Evolutionary conservation across 2,329 filamentous ascomycete genomes (phyloP), one percentile per base, ranked within the genome.

Genomic region (Chalaropsis ovoidea): DNA sequence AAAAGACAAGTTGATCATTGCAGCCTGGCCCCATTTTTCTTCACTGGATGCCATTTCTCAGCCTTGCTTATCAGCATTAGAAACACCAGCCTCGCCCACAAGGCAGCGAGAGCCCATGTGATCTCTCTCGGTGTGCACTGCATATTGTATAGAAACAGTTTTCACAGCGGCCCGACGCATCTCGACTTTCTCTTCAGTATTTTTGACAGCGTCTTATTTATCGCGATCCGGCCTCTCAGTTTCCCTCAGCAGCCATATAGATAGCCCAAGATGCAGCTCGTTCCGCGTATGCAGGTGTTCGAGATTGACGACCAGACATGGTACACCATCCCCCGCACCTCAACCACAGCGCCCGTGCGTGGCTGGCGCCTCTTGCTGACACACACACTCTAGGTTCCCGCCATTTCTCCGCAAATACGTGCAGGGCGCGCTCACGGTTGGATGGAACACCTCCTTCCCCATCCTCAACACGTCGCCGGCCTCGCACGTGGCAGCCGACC

Each of bases 261-360:
- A 22, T 24, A 22, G 42, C 13, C 67, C 61, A 81, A 81, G 77
- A 75, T 79, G 52, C 78, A 81, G 61, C 75, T 80, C 47, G 73
- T 83, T 65, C 83, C 81, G 7, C 80, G 83, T 8, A 76, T 85
- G 73, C 83, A 87, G 72, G 79, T 87, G 69, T 85, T 84, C 69
- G 86, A 88, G 77, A 84, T 88, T 68, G 81, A 85, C 69, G 86
- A 88, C 71, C 83, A 86, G 73, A 70, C 80, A 65, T 88, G 86
- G 85, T 87, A 76, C 66, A 75, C 69, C 24, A 1, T 17, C 19
- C 13, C 43, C 41, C n/a, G 49, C 17, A 22, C n/a, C 3, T 39
- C 22, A 27, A 56, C 68, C 52, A 13, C 8, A 17, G 17, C 24
- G 8, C 54, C 6, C 6, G n/a, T 61, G 43, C 27, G 8, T 17